phyloP scores from a whole-genome alignment of 2,329 filamentous ascomycete species.

The Elsinoe australis region DNA sequence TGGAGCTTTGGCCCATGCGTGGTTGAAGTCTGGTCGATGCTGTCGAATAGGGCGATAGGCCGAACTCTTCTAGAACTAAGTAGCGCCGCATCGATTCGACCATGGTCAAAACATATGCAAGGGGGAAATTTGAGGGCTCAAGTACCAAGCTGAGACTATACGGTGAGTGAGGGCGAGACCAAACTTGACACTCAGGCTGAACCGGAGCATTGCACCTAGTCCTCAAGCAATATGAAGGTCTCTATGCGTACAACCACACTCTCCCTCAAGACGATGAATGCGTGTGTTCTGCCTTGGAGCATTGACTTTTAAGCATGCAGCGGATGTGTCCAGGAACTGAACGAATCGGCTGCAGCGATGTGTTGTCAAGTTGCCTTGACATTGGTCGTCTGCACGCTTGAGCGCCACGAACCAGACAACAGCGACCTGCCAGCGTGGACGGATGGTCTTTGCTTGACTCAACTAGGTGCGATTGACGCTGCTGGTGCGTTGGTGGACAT shows the following conservation, averaged over 20 bases:
- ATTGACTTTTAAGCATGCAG: slow-evolving; percentile 14
- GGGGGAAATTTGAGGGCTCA: slow-evolving; percentile 8
- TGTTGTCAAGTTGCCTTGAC: slow-evolving; percentile 17
- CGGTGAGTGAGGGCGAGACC: slow-evolving; percentile 5
- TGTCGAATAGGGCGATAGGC: slow-evolving; percentile 14
- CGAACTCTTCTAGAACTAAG: slow-evolving; percentile 16
- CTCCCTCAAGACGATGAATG: neutral
- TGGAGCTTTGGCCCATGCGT: slow-evolving; percentile 17
- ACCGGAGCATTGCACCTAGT: neutral
- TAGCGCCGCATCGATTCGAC: slow-evolving; percentile 7
- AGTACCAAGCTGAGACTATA: neutral
- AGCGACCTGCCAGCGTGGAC: neutral
- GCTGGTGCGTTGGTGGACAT: neutral
- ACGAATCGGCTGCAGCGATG: slow-evolving; percentile 16
- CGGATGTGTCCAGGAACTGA: slow-evolving; percentile 10
- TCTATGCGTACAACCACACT: slow-evolving; percentile 1
- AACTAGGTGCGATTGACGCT: neutral
- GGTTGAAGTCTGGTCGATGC: slow-evolving; percentile 16
- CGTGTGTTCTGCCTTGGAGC: slow-evolving; percentile 2
- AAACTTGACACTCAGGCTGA: slow-evolving; percentile 1
- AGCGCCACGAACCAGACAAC: slow-evolving; percentile 17
- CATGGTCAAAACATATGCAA: slow-evolving; percentile 12
- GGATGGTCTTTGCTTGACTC: slow-evolving; percentile 5
- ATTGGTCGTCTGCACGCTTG: slow-evolving; percentile 16
- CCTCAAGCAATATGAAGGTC: neutral